These are phyloP conservation scores for Aspergillus saccharolyticus DNA, from an alignment of 495 filamentous ascomycete genomes.

Conservation along the genomic window DNA sequence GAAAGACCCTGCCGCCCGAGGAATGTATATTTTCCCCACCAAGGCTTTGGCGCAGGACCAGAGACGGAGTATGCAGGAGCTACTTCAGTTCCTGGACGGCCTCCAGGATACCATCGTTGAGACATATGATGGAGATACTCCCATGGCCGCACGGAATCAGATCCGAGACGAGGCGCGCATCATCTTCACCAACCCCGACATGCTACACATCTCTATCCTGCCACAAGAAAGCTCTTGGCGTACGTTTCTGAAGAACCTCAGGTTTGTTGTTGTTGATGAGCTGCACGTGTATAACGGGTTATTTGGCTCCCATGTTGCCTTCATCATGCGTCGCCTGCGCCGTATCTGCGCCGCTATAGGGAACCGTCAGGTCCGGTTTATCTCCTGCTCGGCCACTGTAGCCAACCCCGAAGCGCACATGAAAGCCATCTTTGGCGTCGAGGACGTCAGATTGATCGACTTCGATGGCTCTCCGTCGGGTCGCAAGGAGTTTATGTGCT, in stretches of 20 bases:
- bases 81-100: slow-evolving; percentile 72
- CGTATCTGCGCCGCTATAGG: slow-evolving; percentile 89
- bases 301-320: slow-evolving; percentile 88
- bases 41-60: slow-evolving; percentile 98
- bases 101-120: slow-evolving; percentile 77
- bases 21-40: slow-evolving; percentile 98
- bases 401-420: slow-evolving; percentile 93
- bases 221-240: slow-evolving; percentile 90
- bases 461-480: slow-evolving; percentile 93
- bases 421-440: slow-evolving; percentile 85
- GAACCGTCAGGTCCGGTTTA: slow-evolving; percentile 83
- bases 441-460: slow-evolving; percentile 71
- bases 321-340: slow-evolving; percentile 88
- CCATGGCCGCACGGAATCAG: slow-evolving; percentile 66
- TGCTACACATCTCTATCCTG: slow-evolving; percentile 92
- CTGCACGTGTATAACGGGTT: slow-evolving; percentile 95
- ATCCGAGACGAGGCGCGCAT: slow-evolving; percentile 88
- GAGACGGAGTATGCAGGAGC: slow-evolving; percentile 76
- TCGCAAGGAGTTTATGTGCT: slow-evolving; percentile 92
- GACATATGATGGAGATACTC: slow-evolving; percentile 94
- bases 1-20: slow-evolving; percentile 65
- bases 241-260: slow-evolving; percentile 79
- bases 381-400: slow-evolving; percentile 96
- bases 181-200: slow-evolving; percentile 98
- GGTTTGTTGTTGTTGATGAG: slow-evolving; percentile 85